phyloP scores from a whole-genome alignment of 495 filamentous ascomycete species.

The Filosporella fistucella region DNA sequence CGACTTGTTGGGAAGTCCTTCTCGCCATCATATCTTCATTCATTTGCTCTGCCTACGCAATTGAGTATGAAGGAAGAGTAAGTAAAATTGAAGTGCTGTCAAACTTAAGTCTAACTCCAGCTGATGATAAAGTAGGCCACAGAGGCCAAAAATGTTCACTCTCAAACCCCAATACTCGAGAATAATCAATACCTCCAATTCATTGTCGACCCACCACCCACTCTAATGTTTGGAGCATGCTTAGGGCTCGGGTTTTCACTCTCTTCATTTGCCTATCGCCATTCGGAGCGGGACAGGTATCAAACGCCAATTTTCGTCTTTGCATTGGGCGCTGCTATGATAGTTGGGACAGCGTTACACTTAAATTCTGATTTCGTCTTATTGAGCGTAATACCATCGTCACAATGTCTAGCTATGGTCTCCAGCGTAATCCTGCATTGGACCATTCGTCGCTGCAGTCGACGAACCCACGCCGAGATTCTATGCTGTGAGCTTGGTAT shows the following conservation, averaged over 20 bases:
- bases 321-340: slow-evolving; percentile 26
- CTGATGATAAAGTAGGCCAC: background rate
- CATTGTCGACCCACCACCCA: slow-evolving; percentile 29
- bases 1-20: slow-evolving; percentile 19
- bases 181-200: slow-evolving; percentile 19
- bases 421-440: slow-evolving; percentile 24
- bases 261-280: slow-evolving; percentile 38
- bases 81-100: background rate
- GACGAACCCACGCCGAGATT: background rate
- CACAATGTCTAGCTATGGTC: slow-evolving; percentile 36
- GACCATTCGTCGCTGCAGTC: slow-evolving; percentile 3
- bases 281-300: slow-evolving; percentile 33
- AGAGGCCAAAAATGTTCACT: background rate
- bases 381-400: slow-evolving; percentile 38
- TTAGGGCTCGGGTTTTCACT: slow-evolving; percentile 39
- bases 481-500: slow-evolving; percentile 5
- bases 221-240: slow-evolving; percentile 38
- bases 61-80: slow-evolving; percentile 13
- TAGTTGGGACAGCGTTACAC: slow-evolving; percentile 27
- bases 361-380: slow-evolving; percentile 34
- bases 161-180: slow-evolving; percentile 7
- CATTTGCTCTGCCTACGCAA: slow-evolving; percentile 10
- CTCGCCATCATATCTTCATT: slow-evolving; percentile 7
- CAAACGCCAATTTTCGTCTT: slow-evolving; percentile 34
- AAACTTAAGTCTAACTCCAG: background rate